A percentile compares a stretch with the other conserved stretches of the same genome.
phyloP scores from a whole-genome alignment of 2,329 filamentous ascomycete genomes.

The Periglandula ipomoeae region DNA sequence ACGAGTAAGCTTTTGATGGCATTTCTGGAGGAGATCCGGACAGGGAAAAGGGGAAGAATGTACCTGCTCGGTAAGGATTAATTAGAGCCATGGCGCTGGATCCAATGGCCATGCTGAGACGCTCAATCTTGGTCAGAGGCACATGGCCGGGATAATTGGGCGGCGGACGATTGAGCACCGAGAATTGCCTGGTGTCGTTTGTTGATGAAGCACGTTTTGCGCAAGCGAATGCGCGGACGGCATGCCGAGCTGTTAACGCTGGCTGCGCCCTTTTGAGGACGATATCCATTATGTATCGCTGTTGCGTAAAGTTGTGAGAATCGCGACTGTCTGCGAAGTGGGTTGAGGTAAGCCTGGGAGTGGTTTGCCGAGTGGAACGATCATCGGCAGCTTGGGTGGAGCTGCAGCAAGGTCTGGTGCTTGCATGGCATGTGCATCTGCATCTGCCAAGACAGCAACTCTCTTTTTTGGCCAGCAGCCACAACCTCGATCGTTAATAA shows the following conservation, averaged over 20 bases:
- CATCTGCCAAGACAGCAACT: too few species aligned
- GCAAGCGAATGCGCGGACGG: conserved; percentile 9
- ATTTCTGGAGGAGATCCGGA: background rate
- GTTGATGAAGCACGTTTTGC: background rate
- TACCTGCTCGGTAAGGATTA: conserved; percentile 73
- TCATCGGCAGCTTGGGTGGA: too few species aligned
- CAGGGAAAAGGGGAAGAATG: conserved; percentile 3
- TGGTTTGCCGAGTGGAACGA: too few species aligned
- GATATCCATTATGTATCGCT: conserved; percentile 15
- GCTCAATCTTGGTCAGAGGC: conserved; percentile 71
- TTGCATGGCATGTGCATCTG: too few species aligned
- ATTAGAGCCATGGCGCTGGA: conserved; percentile 55
- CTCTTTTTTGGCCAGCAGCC: too few species aligned
- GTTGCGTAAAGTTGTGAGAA: too few species aligned
- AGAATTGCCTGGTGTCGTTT: conserved; percentile 45
- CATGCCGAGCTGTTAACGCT: conserved; percentile 10
- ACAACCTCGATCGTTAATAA: too few species aligned
- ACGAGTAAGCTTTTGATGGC: background rate
- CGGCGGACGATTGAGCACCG: conserved; percentile 71
- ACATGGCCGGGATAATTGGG: conserved; percentile 91
- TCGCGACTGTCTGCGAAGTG: too few species aligned
- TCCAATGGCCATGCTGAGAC: conserved; percentile 58
- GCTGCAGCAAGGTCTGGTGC: too few species aligned
- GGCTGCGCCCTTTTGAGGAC: conserved; percentile 15
- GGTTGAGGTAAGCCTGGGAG: too few species aligned